Conservation (phyloP, 1,139 yeast genomes). For the Taphrina betulina region DNA sequence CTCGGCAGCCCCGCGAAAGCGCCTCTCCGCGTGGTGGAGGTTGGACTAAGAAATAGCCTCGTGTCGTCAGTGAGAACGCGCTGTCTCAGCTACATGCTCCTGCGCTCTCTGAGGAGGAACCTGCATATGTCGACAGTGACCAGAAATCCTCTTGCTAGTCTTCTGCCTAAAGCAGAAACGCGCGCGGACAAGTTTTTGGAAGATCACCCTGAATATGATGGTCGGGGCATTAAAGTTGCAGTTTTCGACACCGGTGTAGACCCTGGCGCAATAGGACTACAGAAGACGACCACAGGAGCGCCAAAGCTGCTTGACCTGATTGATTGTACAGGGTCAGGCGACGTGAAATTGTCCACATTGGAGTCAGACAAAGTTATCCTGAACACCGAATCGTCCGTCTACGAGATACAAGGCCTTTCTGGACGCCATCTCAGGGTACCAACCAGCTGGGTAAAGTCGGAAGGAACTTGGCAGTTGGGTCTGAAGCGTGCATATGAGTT, state of each 20-base stretch:
- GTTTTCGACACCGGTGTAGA: slow-evolving; percentile 36
- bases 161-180: slow-evolving; percentile 32
- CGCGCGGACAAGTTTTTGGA: slow-evolving; percentile 33
- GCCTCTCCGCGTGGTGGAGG: no score
- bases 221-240: slow-evolving; percentile 35
- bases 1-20: no score
- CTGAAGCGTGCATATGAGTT: slow-evolving; percentile 35
- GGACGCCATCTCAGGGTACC: slow-evolving; percentile 33
- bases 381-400: not conserved
- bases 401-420: slow-evolving; percentile 30
- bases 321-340: slow-evolving; percentile 35
- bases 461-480: slow-evolving; percentile 35
- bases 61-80: no score
- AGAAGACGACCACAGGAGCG: slow-evolving; percentile 31
- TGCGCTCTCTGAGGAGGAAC: no score
- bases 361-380: not conserved
- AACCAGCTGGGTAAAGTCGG: slow-evolving; percentile 31
- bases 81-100: no score
- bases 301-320: slow-evolving; percentile 35
- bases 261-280: slow-evolving; percentile 35
- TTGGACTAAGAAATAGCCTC: no score
- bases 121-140: no score
- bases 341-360: slow-evolving; percentile 19
- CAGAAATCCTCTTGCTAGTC: slow-evolving; percentile 16
- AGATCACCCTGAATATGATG: slow-evolving; percentile 33